Evolutionary conservation across 2,329 filamentous ascomycete species (phyloP), one percentile per base, ranked within the genome.

Genomic region (Xylaria sp.): DNA sequence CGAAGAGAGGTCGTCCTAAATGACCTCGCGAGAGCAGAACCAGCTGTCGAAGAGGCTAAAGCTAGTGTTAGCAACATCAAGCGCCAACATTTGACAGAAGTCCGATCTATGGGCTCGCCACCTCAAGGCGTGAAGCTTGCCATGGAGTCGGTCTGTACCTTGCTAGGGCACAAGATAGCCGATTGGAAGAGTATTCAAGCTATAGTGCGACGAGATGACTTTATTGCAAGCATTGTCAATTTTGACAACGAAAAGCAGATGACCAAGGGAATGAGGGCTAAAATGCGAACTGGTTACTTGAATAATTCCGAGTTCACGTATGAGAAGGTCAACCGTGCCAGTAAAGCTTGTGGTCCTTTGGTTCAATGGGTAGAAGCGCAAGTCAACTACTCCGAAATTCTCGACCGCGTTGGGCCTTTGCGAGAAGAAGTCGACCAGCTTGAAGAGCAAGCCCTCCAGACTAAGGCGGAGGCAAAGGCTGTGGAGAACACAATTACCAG

Each of bases 51-150:
- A 70, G 94, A 97, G 80, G 96, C 96, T 57, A 93, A 96, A 83
- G 93, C 94, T 79, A 97, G 94, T 81, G 97, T 99, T 80, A 96
- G 93, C 83, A 97, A 97, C 84, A 99, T 99, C 84, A 99, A 98
- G 85, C 90, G 92, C 78, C 94, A 97, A 79, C 96, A 99, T 80
- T 86, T 99, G 72, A 97, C 94, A 13, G 96, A 99, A 89, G 95
- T 99, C 59, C 90, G 96, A 78, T 97, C 95, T 72, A 98, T 99
- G 96, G 90, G 90, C 72, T 97, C 93, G 75, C 96, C 96, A 7
- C 96, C 96, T 9, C 86, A 90, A 73, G 93, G 94, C 84, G 97
- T 99, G 74, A 91, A 93, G 77, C 89, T 98, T 74, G 93, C 96
- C 2, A 86, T 99, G 66, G 95, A 98, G 78, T 93, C 96, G n/a